Evolutionary conservation across 257 asterid species (phyloP).

Genomic region (Solanum tarapatanum): DNA sequence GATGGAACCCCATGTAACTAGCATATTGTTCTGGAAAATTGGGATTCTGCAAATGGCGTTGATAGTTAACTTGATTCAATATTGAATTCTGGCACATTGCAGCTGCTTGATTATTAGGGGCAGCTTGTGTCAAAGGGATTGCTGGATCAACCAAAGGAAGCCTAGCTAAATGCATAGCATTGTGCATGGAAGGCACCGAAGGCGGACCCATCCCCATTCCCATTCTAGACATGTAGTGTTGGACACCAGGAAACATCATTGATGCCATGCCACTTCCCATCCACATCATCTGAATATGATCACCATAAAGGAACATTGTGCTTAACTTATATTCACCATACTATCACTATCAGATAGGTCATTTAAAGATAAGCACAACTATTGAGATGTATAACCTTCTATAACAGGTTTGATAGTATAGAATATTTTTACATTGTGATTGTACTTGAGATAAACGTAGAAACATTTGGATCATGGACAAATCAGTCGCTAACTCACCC

Average conservation of each 20-base stretch:
- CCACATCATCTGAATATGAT: slow-evolving; percentile 57
- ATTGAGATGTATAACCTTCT: background rate
- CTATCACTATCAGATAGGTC: background rate
- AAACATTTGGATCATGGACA: background rate
- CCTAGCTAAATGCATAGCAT: slow-evolving; percentile 46
- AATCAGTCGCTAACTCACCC: background rate
- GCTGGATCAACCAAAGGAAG: slow-evolving; percentile 39
- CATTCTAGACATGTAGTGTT: slow-evolving; percentile 54
- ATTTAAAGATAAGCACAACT: background rate
- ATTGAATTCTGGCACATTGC: slow-evolving; percentile 27
- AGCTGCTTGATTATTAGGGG: slow-evolving; percentile 8
- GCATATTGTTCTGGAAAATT: slow-evolving; percentile 51
- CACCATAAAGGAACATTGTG: background rate
- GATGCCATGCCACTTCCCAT: slow-evolving; percentile 82
- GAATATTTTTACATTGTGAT: background rate
- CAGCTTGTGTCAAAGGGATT: slow-evolving; percentile 1
- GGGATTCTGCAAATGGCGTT: slow-evolving; percentile 35
- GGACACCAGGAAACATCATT: slow-evolving; percentile 62
- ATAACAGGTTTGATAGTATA: background rate
- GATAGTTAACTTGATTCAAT: slow-evolving; percentile 28
- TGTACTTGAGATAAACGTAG: background rate
- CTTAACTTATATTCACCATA: background rate
- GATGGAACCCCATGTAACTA: slow-evolving; percentile 42
- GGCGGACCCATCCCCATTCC: slow-evolving; percentile 58
- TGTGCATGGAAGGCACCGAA: slow-evolving; percentile 35